phyloP scores from a whole-genome alignment of 192 early-diverging fungal species.

The Phycomyces nitens region DNA sequence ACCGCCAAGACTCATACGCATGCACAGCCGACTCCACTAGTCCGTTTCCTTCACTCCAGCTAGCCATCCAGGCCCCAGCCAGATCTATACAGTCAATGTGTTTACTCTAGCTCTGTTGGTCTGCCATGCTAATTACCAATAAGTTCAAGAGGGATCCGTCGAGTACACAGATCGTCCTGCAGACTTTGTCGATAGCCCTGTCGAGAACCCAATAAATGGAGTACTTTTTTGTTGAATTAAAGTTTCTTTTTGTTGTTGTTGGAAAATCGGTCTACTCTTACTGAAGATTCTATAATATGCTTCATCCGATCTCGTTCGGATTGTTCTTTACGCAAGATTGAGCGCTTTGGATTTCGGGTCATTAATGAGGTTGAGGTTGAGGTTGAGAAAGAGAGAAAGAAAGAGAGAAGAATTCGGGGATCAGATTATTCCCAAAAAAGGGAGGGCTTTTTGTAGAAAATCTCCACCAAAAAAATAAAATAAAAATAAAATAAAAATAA shows the following conservation, averaged over 20 bases:
- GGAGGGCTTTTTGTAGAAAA: too few species aligned
- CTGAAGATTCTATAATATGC: conserved; percentile 31
- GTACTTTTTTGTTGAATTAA: too few species aligned
- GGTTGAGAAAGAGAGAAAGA: too few species aligned
- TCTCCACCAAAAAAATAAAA: too few species aligned
- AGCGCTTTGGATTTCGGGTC: conserved; percentile 8
- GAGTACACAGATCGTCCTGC: conserved; percentile 37
- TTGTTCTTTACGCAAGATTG: conserved; percentile 30
- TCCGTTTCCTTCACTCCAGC: conserved; percentile 39
- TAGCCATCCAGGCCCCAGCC: conserved; percentile 43
- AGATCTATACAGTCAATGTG: conserved; percentile 46
- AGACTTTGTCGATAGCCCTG: background rate
- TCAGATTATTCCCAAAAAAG: too few species aligned
- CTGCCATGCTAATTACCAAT: conserved; percentile 44
- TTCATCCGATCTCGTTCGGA: conserved; percentile 28
- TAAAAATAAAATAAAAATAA: too few species aligned
- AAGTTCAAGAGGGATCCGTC: conserved; percentile 42
- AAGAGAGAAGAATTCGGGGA: too few species aligned
- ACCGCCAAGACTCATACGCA: conserved; percentile 6
- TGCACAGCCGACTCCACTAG: conserved; percentile 14
- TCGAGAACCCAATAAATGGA: too few species aligned
- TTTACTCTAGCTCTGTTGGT: too few species aligned
- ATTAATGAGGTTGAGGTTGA: too few species aligned
- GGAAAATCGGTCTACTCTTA: conserved; percentile 7
- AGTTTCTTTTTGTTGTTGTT: too few species aligned